A percentile compares a stretch with the other conserved stretches of the same genome.
phyloP scores from a whole-genome alignment of 164 flowering plant genomes.

The Euptelea pleiosperma region DNA sequence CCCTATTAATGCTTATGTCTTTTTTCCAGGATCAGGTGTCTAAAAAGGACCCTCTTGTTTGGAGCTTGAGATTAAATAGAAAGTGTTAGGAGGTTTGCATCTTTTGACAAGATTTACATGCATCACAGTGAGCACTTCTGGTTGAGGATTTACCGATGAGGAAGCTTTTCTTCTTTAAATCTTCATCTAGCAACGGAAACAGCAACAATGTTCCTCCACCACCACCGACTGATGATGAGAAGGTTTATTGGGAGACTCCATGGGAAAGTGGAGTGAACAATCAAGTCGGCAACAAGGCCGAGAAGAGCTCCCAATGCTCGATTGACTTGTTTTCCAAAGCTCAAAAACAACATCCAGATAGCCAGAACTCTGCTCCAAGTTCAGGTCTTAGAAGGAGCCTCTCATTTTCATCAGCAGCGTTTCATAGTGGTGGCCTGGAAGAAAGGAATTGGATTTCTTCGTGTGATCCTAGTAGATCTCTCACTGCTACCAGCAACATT shows the following conservation, averaged over 20 bases:
- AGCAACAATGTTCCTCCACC: slow-evolving; percentile 32
- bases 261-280: slow-evolving; percentile 21
- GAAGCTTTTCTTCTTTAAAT: slow-evolving; percentile 77
- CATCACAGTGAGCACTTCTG: not conserved
- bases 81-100: not conserved
- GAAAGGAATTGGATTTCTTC: slow-evolving; percentile 19
- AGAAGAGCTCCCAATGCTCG: no score
- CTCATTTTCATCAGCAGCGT: slow-evolving; percentile 63
- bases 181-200: slow-evolving; percentile 44
- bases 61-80: not conserved
- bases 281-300: slow-evolving; percentile 3
- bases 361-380: slow-evolving; percentile 24
- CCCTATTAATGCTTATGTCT: no score
- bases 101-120: not conserved
- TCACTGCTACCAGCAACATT: slow-evolving; percentile 25
- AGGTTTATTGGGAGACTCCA: slow-evolving; percentile 43
- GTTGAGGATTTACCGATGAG: slow-evolving; percentile 44
- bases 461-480: slow-evolving; percentile 41
- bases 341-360: slow-evolving; percentile 32
- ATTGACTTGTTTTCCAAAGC: slow-evolving; percentile 26
- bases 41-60: no score
- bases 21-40: no score
- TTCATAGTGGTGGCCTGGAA: slow-evolving; percentile 27
- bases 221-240: slow-evolving; percentile 38
- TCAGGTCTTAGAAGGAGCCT: slow-evolving; percentile 69